Conservation (phyloP, 208 protist genomes). For the Wallacemonas rigidus region DNA sequence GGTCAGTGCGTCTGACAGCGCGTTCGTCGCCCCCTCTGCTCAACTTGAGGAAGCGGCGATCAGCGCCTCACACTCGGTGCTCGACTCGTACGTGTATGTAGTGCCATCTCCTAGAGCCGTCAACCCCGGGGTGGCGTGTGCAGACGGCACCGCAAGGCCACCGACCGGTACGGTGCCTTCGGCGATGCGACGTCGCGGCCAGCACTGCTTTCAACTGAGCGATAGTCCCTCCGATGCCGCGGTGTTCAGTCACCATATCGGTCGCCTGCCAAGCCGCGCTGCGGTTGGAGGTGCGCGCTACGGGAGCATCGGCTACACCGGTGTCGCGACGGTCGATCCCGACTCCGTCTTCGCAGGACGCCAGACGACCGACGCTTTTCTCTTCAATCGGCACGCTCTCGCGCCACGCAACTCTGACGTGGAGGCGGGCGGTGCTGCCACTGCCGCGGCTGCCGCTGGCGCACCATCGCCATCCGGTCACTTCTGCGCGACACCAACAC, state of each 20-base stretch:
- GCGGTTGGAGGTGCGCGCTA: not conserved
- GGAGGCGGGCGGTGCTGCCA: not conserved
- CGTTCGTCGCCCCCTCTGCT: no score
- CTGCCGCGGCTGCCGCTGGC: not conserved
- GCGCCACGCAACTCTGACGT: conserved; percentile 5
- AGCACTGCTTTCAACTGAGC: not conserved
- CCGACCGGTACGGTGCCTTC: not conserved
- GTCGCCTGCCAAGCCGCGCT: not conserved
- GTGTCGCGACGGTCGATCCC: not conserved
- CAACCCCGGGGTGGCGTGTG: no score
- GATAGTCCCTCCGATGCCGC: not conserved
- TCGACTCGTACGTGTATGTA: not conserved
- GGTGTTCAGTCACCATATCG: not conserved
- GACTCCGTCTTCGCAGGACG: not conserved
- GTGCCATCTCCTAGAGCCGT: not conserved
- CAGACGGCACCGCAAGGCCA: not conserved
- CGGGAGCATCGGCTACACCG: not conserved
- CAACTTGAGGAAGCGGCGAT: no score
- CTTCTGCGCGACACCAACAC: no score
- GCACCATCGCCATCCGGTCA: not conserved
- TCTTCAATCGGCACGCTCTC: not conserved
- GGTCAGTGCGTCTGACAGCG: not conserved
- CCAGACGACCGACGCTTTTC: not conserved
- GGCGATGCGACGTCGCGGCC: not conserved
- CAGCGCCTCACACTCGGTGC: not conserved